Evolutionary conservation across 73 alveolate genomes (phyloP).

Genomic region (Tetrahymena thermophila): DNA sequence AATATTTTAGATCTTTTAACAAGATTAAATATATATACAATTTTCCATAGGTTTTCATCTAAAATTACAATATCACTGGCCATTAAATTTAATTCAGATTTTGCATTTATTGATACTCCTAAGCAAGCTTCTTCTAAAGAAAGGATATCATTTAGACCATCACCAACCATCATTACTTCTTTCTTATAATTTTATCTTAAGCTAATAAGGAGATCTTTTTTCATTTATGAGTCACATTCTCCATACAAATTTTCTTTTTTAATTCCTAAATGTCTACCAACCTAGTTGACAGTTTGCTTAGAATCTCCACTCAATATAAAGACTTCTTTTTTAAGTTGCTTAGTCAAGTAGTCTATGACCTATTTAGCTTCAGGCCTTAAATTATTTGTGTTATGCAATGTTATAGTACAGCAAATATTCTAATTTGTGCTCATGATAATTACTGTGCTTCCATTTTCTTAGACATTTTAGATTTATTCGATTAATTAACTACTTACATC

Average conservation of each 20-base stretch:
- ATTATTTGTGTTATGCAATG: neutral
- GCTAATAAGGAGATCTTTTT: neutral
- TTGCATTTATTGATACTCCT: slow-evolving; percentile 2
- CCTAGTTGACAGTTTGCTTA: neutral
- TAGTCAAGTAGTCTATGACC: neutral
- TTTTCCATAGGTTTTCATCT: neutral
- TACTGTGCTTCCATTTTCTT: neutral
- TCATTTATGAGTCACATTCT: neutral
- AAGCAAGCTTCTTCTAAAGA: slow-evolving; percentile 1
- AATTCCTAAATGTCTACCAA: neutral
- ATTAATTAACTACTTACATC: neutral
- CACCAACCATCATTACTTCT: slow-evolving; percentile 9
- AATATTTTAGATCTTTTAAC: neutral
- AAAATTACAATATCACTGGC: neutral
- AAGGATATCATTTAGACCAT: slow-evolving; percentile 5
- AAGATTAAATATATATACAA: neutral
- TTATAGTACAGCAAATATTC: neutral
- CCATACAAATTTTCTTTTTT: slow-evolving; percentile 1
- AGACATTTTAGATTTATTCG: neutral
- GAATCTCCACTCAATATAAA: neutral
- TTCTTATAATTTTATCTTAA: neutral
- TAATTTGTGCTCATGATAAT: neutral
- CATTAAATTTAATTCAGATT: slow-evolving; percentile 7
- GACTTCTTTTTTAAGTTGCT: neutral
- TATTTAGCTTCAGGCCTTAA: neutral